Evolutionary conservation across 768 basidiomycete species (phyloP).

Genomic region (Leucocoprinus birnbaumii): DNA sequence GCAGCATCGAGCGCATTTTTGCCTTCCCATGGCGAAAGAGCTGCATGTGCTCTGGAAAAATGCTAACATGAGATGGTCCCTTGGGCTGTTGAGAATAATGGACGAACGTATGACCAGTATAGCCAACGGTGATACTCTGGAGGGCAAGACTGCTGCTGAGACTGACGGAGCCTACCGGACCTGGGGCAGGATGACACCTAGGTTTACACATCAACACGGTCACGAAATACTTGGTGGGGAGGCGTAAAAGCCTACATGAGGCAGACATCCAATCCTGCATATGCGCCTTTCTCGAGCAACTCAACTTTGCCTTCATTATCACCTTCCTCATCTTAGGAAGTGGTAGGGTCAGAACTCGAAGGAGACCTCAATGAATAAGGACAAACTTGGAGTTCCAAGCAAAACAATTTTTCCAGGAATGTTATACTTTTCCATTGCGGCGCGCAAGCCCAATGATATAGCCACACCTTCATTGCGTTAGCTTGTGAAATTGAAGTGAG

Average conservation of each 20-base stretch:
- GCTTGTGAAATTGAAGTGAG: too few relatives aligned
- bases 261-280: constrained; percentile 74
- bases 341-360: not conserved
- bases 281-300: constrained; percentile 74
- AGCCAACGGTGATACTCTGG: constrained; percentile 64
- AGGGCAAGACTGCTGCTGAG: constrained; percentile 65
- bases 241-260: constrained; percentile 53
- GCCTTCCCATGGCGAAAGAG: constrained; percentile 82
- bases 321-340: constrained; percentile 75
- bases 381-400: constrained; percentile 73
- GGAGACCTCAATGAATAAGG: not conserved
- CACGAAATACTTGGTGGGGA: not conserved
- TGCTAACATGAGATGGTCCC: not conserved
- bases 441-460: constrained; percentile 64
- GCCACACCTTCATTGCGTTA: constrained; percentile 49
- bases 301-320: constrained; percentile 66
- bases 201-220: too few relatives aligned
- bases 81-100: not conserved
- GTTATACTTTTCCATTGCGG: constrained; percentile 55
- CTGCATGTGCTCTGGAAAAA: constrained; percentile 64
- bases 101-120: constrained; percentile 69
- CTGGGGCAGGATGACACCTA: constrained; percentile 72
- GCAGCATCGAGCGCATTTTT: constrained; percentile 83
- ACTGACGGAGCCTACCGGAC: constrained; percentile 66
- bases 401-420: constrained; percentile 69